A percentile compares a stretch with the other conserved stretches of the same genome.
Evolutionary conservation across 495 filamentous ascomycete genomes (phyloP).

Genomic region (Talaromyces thailandensis): DNA sequence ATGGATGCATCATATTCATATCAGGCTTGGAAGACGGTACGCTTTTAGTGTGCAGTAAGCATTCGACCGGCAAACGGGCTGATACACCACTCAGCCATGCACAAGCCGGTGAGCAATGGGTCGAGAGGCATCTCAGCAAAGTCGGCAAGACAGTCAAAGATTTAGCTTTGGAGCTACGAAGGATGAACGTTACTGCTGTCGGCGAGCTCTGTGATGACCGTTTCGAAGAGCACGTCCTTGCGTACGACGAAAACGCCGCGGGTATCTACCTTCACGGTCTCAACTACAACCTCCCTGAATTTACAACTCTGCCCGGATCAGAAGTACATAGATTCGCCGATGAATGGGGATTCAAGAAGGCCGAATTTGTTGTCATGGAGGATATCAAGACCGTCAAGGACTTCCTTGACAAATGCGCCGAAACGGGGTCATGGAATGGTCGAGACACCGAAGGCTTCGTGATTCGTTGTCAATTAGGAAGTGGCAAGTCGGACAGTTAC

Average conservation of each 20-base stretch:
- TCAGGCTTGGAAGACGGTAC: slow-evolving; percentile 81
- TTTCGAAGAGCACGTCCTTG: slow-evolving; percentile 95
- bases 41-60: slow-evolving; percentile 92
- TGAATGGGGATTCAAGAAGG: slow-evolving; percentile 88
- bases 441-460: slow-evolving; percentile 96
- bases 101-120: slow-evolving; percentile 71
- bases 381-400: slow-evolving; percentile 60
- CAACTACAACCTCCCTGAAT: slow-evolving; percentile 86
- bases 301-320: slow-evolving; percentile 69
- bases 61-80: slow-evolving; percentile 72
- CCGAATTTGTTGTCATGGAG: slow-evolving; percentile 69
- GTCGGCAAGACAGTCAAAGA: slow-evolving; percentile 70
- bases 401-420: slow-evolving; percentile 75
- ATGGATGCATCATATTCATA: slow-evolving; percentile 98
- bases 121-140: slow-evolving; percentile 65
- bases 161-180: slow-evolving; percentile 63
- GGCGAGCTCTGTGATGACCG: slow-evolving; percentile 93
- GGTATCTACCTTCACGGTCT: slow-evolving; percentile 94
- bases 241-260: slow-evolving; percentile 73
- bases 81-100: slow-evolving; percentile 74
- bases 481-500: slow-evolving; percentile 39
- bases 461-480: slow-evolving; percentile 70
- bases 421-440: slow-evolving; percentile 78
- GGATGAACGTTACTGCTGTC: slow-evolving; percentile 83
- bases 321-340: slow-evolving; percentile 85